Evolutionary conservation across 805 yeast species (phyloP).

Genomic region (Barnettozyma pratensis): DNA sequence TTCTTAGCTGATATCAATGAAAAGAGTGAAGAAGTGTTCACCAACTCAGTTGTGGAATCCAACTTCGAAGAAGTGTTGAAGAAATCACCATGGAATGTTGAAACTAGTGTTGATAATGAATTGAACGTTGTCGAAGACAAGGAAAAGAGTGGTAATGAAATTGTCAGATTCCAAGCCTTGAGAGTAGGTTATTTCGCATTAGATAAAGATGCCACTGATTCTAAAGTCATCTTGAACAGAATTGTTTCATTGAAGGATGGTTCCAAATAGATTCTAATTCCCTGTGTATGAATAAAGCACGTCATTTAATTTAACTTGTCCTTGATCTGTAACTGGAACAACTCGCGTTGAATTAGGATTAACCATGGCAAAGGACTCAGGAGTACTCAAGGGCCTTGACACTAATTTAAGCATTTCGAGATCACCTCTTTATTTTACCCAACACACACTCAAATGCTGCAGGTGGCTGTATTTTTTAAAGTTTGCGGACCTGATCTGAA

Average conservation of each 20-base stretch:
- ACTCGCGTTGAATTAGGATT: too few relatives aligned
- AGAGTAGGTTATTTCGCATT: conserved; percentile 94
- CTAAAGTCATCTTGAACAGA: conserved; percentile 71
- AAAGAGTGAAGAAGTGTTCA: conserved; percentile 64
- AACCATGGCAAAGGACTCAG: too few relatives aligned
- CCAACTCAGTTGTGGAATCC: conserved; percentile 69
- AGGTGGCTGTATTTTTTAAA: too few relatives aligned
- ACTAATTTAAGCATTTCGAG: too few relatives aligned
- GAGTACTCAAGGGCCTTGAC: too few relatives aligned
- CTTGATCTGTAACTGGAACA: too few relatives aligned
- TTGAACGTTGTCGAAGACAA: conserved; percentile 67
- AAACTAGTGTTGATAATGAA: conserved; percentile 49
- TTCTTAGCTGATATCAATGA: conserved; percentile 79
- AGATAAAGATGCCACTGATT: conserved; percentile 68
- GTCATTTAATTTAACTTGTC: too few relatives aligned
- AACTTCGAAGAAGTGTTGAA: conserved; percentile 63
- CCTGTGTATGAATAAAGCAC: too few relatives aligned
- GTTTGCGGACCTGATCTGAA: too few relatives aligned
- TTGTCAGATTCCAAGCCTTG: conserved; percentile 96
- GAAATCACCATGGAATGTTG: conserved; percentile 72
- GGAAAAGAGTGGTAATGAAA: conserved; percentile 55
- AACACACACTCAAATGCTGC: too few relatives aligned
- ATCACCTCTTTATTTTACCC: too few relatives aligned
- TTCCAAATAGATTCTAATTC: conserved; percentile 3
- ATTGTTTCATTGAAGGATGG: conserved; percentile 86